Conservation (phyloP, 345 rosid species). For the Eucalyptus sp. region DNA sequence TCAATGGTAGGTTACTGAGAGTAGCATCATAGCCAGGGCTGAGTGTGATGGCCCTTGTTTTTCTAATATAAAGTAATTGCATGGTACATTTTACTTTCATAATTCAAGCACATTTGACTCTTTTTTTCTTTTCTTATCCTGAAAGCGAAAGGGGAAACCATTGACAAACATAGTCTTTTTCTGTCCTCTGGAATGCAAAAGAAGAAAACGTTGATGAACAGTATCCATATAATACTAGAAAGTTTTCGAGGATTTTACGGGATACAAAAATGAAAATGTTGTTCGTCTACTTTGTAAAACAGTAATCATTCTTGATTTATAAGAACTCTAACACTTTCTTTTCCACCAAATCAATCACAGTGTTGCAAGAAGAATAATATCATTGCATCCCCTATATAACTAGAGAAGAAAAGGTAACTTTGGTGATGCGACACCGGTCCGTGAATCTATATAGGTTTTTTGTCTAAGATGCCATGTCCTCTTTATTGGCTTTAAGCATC, state of each 20-base stretch:
- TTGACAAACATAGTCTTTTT: background rate
- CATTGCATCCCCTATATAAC: background rate
- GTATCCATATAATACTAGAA: background rate
- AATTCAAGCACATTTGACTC: background rate
- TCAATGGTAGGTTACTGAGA: background rate
- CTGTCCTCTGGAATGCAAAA: background rate
- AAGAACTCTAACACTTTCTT: background rate
- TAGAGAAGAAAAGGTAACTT: background rate
- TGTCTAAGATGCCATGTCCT: background rate
- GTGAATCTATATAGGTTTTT: background rate
- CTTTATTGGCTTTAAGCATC: background rate
- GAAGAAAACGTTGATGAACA: background rate
- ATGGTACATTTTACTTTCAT: background rate
- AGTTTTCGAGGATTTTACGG: background rate
- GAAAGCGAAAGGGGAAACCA: background rate
- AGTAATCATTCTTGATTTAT: background rate
- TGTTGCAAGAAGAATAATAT: background rate
- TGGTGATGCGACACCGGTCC: background rate
- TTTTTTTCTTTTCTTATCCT: background rate
- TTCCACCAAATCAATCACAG: background rate
- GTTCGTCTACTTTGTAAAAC: background rate
- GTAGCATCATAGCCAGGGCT: background rate
- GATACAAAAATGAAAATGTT: background rate
- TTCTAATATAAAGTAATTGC: background rate
- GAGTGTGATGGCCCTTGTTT: background rate